Conservation (phyloP, 495 filamentous ascomycete species). For the Neurospora tetraspora region DNA sequence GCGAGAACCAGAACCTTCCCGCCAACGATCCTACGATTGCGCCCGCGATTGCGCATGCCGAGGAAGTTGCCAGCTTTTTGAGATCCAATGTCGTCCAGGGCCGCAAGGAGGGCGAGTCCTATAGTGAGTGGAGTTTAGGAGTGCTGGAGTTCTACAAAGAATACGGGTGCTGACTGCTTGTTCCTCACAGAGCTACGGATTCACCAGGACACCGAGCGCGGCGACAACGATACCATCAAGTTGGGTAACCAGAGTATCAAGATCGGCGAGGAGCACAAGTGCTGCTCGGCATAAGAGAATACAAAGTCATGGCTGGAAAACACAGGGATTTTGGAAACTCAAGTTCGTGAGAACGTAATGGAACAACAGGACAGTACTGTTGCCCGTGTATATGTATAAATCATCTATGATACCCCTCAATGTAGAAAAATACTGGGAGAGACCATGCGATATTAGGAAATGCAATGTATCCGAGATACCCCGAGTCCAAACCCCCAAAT, state of each 20-base stretch:
- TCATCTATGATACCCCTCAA: conserved; percentile 25
- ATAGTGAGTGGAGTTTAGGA: conserved; percentile 43
- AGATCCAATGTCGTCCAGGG: conserved; percentile 86
- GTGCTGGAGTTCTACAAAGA: background rate
- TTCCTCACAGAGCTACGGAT: conserved; percentile 60
- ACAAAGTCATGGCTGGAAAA: background rate
- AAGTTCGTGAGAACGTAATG: background rate
- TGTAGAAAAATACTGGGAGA: conserved; percentile 11
- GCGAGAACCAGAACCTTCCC: conserved; percentile 46
- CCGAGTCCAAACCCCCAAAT: conserved; percentile 13
- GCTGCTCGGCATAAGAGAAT: conserved; percentile 25
- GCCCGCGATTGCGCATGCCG: conserved; percentile 58
- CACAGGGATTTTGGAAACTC: background rate
- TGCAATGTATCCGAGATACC: conserved; percentile 7
- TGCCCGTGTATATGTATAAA: conserved; percentile 18
- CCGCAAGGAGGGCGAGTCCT: conserved; percentile 47
- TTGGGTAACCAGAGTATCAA: conserved; percentile 33
- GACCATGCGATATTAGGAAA: conserved; percentile 9
- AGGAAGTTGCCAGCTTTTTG: conserved; percentile 73
- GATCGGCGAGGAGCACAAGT: conserved; percentile 35
- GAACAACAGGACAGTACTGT: conserved; percentile 5
- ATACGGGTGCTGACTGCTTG: conserved; percentile 1
- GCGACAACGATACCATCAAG: conserved; percentile 84
- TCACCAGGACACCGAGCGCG: conserved; percentile 81
- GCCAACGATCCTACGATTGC: conserved; percentile 40